Conservation (phyloP, 306 rosid genomes). For the Rosa persica region DNA sequence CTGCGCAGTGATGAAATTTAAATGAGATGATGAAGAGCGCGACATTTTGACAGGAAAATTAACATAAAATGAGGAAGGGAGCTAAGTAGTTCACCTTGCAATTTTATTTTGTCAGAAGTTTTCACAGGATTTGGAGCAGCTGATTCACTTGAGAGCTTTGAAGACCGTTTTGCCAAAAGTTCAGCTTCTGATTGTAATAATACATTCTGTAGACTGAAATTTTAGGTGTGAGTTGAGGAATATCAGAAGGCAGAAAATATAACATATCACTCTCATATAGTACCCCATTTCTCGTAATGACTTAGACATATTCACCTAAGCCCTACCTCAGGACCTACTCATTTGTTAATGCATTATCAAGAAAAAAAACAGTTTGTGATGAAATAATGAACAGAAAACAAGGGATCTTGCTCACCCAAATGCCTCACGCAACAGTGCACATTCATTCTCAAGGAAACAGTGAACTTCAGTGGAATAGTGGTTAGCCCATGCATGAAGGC, state of each 20-base stretch:
- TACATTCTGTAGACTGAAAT: slow-evolving; percentile 35
- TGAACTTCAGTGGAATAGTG: slow-evolving; percentile 25
- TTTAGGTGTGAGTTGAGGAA: neutral
- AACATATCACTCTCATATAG: neutral
- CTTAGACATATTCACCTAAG: neutral
- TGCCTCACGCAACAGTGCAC: slow-evolving; percentile 34
- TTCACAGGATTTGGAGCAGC: slow-evolving; percentile 27
- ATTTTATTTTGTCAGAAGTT: slow-evolving; percentile 29
- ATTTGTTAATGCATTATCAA: neutral
- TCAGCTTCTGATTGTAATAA: slow-evolving; percentile 39
- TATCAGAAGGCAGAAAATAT: neutral
- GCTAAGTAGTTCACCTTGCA: slow-evolving; percentile 29
- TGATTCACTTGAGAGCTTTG: slow-evolving; percentile 23
- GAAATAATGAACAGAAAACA: neutral
- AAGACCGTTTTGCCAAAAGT: slow-evolving; percentile 24
- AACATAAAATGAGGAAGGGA: neutral
- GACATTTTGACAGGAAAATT: neutral
- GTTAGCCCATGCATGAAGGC: slow-evolving; percentile 37
- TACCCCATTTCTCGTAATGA: neutral
- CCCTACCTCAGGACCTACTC: neutral
- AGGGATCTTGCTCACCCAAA: slow-evolving; percentile 34
- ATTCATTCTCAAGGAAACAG: slow-evolving; percentile 35
- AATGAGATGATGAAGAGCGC: neutral
- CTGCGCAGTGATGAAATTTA: slow-evolving; percentile 21
- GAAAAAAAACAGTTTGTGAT: neutral